Evolutionary conservation across 129 eudicot species (phyloP), one percentile per base, ranked within the genome.

Genomic region (Flaveria robusta): DNA sequence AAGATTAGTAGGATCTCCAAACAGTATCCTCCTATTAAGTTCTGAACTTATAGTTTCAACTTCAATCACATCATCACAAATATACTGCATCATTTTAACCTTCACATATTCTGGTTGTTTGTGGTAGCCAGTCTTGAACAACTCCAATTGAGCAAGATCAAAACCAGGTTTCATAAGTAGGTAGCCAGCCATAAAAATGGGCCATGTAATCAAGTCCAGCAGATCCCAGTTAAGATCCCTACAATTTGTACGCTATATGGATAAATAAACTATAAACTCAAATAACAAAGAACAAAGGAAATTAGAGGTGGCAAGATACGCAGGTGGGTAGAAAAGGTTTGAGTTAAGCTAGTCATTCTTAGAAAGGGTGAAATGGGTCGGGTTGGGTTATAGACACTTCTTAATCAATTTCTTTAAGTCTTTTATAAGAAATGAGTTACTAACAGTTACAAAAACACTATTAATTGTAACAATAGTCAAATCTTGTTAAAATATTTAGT

Each of bases 181-280:
- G 83, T 95, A 95, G 75, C 89, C 97, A 2, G 76, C 91, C 96
- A 89, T 72, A 77, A 74, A 95, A 67, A 89, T 72, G 14, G 99
- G 99, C 99, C 99, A 95, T 0, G 99, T 91, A 66, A 95, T 77
- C 75, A 85, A 46, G 84, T 95, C 99, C 84, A 95, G 83, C 56
- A 89, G 79, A 83, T 89, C 91, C 99, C 99, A 95, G 72, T 95
- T 87, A 70, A 91, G 93, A 78, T 84, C 89, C 96, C 96, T 91
- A 79, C 81, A 81, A 31, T 58, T 20, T 15, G 59, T 55, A 74
- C 34, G 42, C 41, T 37, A 50, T 3, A 22, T 22, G 22, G 34
- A 70, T 43, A 22, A 46, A 70, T 62, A 24, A 70, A 63, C 47
- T 27, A 62, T 63, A 50, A 12, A 26, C 39, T 41, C 24, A 39